A percentile compares a stretch with the other conserved stretches of the same genome.
phyloP scores from a whole-genome alignment of 2,329 filamentous ascomycete genomes.

The Fusarium clavum region DNA sequence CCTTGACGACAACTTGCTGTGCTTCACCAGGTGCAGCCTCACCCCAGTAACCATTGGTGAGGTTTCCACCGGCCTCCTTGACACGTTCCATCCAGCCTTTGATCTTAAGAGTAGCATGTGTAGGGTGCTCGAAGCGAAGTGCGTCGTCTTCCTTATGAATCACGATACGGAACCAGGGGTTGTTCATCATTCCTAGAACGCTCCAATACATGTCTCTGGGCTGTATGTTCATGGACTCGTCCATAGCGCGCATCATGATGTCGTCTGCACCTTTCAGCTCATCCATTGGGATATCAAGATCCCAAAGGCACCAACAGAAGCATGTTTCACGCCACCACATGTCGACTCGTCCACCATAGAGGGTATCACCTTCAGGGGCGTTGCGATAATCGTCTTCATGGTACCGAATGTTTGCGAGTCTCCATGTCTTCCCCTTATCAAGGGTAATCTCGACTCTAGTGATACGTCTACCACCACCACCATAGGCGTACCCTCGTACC shows the following conservation, averaged over 20 bases:
- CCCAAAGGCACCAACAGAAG: conserved; percentile 96
- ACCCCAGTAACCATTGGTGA: conserved; percentile 87
- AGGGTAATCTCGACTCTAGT: conserved; percentile 86
- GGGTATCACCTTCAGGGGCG: conserved; percentile 66
- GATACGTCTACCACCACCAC: conserved; percentile 85
- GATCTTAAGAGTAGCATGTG: conserved; percentile 78
- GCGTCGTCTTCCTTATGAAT: conserved; percentile 73
- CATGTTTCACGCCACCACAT: conserved; percentile 83
- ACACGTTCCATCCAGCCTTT: conserved; percentile 95
- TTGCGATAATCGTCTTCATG: conserved; percentile 85
- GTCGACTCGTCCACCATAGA: conserved; percentile 83
- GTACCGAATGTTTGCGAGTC: conserved; percentile 80
- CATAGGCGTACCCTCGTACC: conserved; percentile 86
- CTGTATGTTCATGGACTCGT: conserved; percentile 87
- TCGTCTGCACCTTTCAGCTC: conserved; percentile 75
- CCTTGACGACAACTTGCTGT: conserved; percentile 56
- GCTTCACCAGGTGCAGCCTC: conserved; percentile 71
- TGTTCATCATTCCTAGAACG: conserved; percentile 97
- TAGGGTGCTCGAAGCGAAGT: conserved; percentile 88
- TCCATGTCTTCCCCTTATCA: conserved; percentile 85
- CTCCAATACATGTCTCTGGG: conserved; percentile 97
- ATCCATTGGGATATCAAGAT: conserved; percentile 71
- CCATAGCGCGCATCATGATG: conserved; percentile 87
- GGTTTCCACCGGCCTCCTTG: conserved; percentile 83
- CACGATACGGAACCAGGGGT: conserved; percentile 88